Conservation (phyloP, 2,329 filamentous ascomycete species). For the Penicillium nordicum region DNA sequence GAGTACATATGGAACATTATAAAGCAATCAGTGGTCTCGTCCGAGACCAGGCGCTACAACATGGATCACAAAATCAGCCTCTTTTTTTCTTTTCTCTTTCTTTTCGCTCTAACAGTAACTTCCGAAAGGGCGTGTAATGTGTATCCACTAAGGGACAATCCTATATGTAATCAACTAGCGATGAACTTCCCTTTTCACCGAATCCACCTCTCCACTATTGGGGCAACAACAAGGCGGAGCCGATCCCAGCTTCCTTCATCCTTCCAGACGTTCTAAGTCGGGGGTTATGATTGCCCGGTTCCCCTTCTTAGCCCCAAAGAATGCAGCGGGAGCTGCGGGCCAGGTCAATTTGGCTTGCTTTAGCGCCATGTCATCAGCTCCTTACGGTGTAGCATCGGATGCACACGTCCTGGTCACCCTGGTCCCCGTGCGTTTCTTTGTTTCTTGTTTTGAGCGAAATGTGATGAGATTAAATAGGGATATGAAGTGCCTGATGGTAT, state of each 20-base stretch:
- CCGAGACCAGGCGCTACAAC: slow-evolving; percentile 12
- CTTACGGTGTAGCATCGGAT: slow-evolving; percentile 22
- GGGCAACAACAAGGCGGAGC: slow-evolving; percentile 9
- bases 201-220: slow-evolving; percentile 5
- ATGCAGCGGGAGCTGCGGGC: slow-evolving; percentile 20
- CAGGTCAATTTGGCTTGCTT: slow-evolving; percentile 22
- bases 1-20: neutral
- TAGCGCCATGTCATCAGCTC: slow-evolving; percentile 26
- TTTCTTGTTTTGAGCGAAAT: neutral
- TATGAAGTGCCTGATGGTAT: neutral
- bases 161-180: neutral
- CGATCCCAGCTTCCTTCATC: slow-evolving; percentile 23
- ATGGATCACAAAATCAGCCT: slow-evolving; percentile 12
- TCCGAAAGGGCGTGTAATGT: slow-evolving; percentile 7
- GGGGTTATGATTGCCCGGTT: slow-evolving; percentile 15
- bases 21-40: slow-evolving; percentile 12
- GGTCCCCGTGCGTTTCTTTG: slow-evolving; percentile 5
- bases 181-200: neutral
- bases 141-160: neutral
- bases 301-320: slow-evolving; percentile 13
- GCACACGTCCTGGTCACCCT: slow-evolving; percentile 2
- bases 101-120: slow-evolving; percentile 9
- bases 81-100: neutral
- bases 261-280: slow-evolving; percentile 25
- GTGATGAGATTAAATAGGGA: neutral